Conservation (phyloP, 176 grass and related monocot species). For the Panicum miliaceum region DNA sequence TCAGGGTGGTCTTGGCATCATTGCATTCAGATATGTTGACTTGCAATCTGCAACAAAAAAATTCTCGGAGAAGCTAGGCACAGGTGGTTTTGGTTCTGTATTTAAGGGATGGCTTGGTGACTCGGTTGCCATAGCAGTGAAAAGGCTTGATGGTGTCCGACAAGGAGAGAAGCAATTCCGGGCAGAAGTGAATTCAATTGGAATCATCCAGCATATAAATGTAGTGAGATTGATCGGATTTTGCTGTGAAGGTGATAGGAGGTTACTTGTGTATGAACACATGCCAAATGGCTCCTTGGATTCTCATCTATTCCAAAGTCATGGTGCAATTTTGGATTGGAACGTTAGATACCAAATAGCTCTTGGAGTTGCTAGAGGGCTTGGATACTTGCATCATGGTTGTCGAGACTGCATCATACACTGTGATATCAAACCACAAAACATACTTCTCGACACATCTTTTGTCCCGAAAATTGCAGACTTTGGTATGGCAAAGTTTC, state of each 20-base stretch:
- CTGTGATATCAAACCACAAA: conserved; percentile 37
- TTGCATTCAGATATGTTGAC: conserved; percentile 49
- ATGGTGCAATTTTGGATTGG: conserved; percentile 26
- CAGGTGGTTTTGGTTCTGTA: conserved; percentile 70
- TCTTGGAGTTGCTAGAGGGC: conserved; percentile 56
- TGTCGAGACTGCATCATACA: conserved; percentile 52
- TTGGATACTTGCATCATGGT: conserved; percentile 64
- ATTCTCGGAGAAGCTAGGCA: conserved; percentile 61
- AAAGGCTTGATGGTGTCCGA: conserved; percentile 51
- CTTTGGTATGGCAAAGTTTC: conserved; percentile 46
- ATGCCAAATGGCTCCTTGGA: conserved; percentile 60
- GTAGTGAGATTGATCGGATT: conserved; percentile 63
- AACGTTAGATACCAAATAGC: conserved; percentile 49
- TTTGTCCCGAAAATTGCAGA: conserved; percentile 42
- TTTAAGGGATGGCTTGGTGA: conserved; percentile 60
- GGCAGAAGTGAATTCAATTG: conserved; percentile 45
- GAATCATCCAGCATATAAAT: conserved; percentile 62
- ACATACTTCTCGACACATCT: conserved; percentile 19
- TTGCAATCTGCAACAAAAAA: conserved; percentile 57
- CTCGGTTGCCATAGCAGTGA: conserved; percentile 57
- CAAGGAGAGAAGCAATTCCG: conserved; percentile 54
- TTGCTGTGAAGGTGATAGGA: conserved; percentile 56
- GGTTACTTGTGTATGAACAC: conserved; percentile 57
- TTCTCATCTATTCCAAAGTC: conserved; percentile 26
- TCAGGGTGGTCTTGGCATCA: conserved; percentile 30